These are phyloP conservation scores for Alternaria novae-zelandiae DNA, from an alignment of 2,329 filamentous ascomycete species.

Conservation along the genomic window DNA sequence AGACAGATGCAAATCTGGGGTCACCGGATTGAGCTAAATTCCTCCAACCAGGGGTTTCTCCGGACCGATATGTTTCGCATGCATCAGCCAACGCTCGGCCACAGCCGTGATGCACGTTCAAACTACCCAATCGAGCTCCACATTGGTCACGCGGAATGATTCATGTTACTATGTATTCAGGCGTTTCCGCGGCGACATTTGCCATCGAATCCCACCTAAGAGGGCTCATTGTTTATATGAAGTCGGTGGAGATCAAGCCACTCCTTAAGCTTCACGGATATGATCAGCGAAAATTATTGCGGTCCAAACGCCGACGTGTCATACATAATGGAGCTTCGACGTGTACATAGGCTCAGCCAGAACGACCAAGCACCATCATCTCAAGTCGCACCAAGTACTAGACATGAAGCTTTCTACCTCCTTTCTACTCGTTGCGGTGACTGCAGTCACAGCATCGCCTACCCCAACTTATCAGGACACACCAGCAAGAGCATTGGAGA, in stretches of 20 bases:
- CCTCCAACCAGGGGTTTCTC: slow-evolving; percentile 27
- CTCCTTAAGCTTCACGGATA: not conserved
- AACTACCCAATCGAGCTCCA: not conserved
- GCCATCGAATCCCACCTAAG: slow-evolving; percentile 18
- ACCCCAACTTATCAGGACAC: slow-evolving; percentile 16
- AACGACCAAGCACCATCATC: not conserved
- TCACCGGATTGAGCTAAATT: slow-evolving; percentile 5
- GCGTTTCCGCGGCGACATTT: not conserved
- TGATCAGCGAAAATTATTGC: not conserved
- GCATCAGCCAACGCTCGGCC: not conserved
- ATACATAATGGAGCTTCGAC: slow-evolving; percentile 6
- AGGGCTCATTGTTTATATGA: slow-evolving; percentile 11
- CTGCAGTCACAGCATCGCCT: slow-evolving; percentile 18
- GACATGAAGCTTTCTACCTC: slow-evolving; percentile 20
- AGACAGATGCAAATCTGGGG: slow-evolving; percentile 1
- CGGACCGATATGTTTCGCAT: slow-evolving; percentile 2
- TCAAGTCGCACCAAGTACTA: not conserved
- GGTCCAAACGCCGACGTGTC: slow-evolving; percentile 8
- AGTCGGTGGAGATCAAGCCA: not conserved
- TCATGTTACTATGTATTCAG: slow-evolving; percentile 4
- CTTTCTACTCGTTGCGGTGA: slow-evolving; percentile 13
- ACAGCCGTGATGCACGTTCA: not conserved
- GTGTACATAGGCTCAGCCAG: not conserved
- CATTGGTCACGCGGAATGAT: not conserved
- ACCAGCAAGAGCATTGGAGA: slow-evolving; percentile 12